These are phyloP conservation scores for Colletotrichum abscissum DNA, from an alignment of 2,329 filamentous ascomycete genomes.

Conservation along the genomic window DNA sequence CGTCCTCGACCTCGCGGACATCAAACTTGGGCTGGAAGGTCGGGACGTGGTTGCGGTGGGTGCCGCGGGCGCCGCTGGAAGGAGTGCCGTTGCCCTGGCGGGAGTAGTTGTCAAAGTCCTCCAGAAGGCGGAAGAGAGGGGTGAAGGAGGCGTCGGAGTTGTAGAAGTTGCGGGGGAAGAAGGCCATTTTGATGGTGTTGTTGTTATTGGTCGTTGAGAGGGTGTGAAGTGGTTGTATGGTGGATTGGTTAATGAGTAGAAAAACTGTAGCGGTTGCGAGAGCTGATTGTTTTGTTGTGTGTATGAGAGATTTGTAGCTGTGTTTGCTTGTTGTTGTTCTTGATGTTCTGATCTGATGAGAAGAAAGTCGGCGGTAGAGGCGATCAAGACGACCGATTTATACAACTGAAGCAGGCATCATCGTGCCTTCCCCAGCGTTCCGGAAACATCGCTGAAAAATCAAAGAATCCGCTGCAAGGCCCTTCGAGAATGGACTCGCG, in stretches of 20 bases:
- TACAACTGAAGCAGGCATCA: slow-evolving; percentile 38
- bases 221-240: not conserved
- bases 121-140: slow-evolving; percentile 72
- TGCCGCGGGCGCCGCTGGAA: slow-evolving; percentile 37
- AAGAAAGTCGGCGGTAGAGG: slow-evolving; percentile 25
- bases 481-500: slow-evolving; percentile 30
- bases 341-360: slow-evolving; percentile 42
- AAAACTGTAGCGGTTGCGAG: not conserved
- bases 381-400: slow-evolving; percentile 42
- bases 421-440: slow-evolving; percentile 42
- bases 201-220: slow-evolving; percentile 35
- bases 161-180: slow-evolving; percentile 68
- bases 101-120: slow-evolving; percentile 71
- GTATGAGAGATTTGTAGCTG: not conserved
- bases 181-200: slow-evolving; percentile 62
- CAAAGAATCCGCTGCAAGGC: slow-evolving; percentile 20
- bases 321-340: slow-evolving; percentile 39
- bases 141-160: slow-evolving; percentile 63
- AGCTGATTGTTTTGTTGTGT: not conserved
- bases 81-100: slow-evolving; percentile 45
- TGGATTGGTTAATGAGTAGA: not conserved
- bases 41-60: slow-evolving; percentile 47
- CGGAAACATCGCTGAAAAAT: slow-evolving; percentile 35
- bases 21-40: slow-evolving; percentile 84
- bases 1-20: slow-evolving; percentile 74